Base-by-base conservation (phyloP, 2,329 filamentous ascomycete species). In the Trichophyton verrucosum region DNA sequence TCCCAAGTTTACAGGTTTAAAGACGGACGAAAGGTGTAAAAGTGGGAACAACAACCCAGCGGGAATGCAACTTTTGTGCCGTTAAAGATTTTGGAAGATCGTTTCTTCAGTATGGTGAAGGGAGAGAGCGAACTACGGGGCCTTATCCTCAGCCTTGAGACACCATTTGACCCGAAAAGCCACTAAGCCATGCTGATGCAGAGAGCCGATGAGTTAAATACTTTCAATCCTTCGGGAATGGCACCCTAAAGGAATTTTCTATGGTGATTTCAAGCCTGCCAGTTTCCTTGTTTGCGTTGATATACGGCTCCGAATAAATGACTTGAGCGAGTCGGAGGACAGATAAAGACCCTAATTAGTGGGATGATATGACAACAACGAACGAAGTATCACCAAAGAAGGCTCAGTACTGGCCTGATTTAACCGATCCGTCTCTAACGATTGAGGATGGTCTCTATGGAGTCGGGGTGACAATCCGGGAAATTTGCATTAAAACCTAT, bases 1-100 rank as follows among this genome's bases (percentile, higher is more conserved):
- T 63, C 61, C 22, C 56, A 60, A 38, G 49, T 63, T 57, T 63
- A 60, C 40, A 61, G 59, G 49, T 61, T 63, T 40, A 60, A 57
- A 40, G 15, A 62, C 15, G 58, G 57, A 53, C 36, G 17, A 62
- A 60, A 60, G 47, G 61, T 44, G 33, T 60, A 60, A 57, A 62
- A 62, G 58, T 49, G 9, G 47, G 33, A 57, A 57, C 6, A 30
- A 30, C 27, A 58, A 60, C 40, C 11, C 61, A 63, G 57, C 56
- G 57, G 46, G 61, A 61, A 61, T 61, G 56, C 27, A 59, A 63
- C 40, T 49, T 63, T 22, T 47, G 61, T 57, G 51, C 58, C 33
- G 53, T 62, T 49, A 51, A 62, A 44, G 57, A 58, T 11, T 55
- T 47, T 53, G 61, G 59, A 40, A 61, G 60, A 57, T 59, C 57